Percentiles rank a stretch among this genome's conserved stretches.
Evolutionary conservation across 805 yeast species (phyloP).

Genomic region (Candida jianshihensis): DNA sequence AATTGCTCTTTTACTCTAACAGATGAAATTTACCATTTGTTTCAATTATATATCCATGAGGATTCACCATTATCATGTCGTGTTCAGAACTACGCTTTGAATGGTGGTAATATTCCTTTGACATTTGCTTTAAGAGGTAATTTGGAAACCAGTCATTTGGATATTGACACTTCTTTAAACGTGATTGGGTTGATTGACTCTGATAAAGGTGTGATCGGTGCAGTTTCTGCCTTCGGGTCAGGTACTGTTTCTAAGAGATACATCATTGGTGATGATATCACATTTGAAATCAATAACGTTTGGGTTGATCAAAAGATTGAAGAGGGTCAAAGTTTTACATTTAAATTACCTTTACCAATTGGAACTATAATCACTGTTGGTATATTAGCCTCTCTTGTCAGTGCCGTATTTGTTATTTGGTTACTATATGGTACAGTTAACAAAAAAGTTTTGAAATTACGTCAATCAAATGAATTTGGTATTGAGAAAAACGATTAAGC

Average conservation of each 20-base stretch:
- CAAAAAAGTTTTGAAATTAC: conserved; percentile 7
- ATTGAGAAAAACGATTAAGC: conserved; percentile 12
- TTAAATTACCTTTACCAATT: no score
- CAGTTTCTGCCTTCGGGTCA: conserved; percentile 50
- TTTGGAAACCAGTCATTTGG: conserved; percentile 60
- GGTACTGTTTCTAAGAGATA: conserved; percentile 48
- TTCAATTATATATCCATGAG: conserved; percentile 71
- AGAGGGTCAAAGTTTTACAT: no score
- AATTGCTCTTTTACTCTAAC: conserved; percentile 56
- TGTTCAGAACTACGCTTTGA: conserved; percentile 38
- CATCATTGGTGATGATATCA: conserved; percentile 58
- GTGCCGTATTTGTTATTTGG: conserved; percentile 5
- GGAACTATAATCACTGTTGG: conserved; percentile 4
- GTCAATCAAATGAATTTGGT: conserved; percentile 14
- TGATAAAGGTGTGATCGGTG: conserved; percentile 25
- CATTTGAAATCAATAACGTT: conserved; percentile 48
- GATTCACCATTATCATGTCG: conserved; percentile 72
- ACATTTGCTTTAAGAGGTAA: conserved; percentile 60
- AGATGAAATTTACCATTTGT: conserved; percentile 63
- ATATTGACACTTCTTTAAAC: conserved; percentile 53
- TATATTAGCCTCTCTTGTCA: conserved; percentile 3
- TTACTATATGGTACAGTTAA: conserved; percentile 3
- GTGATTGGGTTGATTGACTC: conserved; percentile 30
- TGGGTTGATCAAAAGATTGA: conserved; percentile 35
- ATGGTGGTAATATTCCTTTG: conserved; percentile 45